Evolutionary conservation across 2,329 filamentous ascomycete species (phyloP), one percentile per base, ranked within the genome.

Genomic region (Fusarium stilboides): DNA sequence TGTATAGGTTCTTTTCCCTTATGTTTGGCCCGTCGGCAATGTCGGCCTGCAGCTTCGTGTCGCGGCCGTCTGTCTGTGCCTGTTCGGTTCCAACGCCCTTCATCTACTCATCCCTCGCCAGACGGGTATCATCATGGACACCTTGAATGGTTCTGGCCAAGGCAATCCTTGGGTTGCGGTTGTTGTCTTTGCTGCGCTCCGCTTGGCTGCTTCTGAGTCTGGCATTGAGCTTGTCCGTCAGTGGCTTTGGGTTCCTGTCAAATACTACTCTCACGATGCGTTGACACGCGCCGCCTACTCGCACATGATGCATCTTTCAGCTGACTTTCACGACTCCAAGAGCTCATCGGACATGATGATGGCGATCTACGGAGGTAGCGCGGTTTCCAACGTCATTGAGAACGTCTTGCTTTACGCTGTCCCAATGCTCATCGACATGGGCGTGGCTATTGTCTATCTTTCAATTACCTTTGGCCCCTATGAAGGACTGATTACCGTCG

Each of bases 91-190:
- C 57, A 93, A 94, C 68, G 87, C 87, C 7, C 82, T 97, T 50
- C 93, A 94, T 71, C 83, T 97, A 15, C 81, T 97, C 42, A 88
- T 94, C 33, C 94, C 94, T n/a, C 87, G 92, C 20, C 92, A 96
- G 75, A 88, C 95, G 33, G 94, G 93, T 68, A 88, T 92, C 60
- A 89, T 97, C 67, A 90, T 93, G 68, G 89, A 96, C 73, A 87
- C 87, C 63, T 81, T 97, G 22, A 84, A 84, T 31, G 82, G 84
- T 10, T 77, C 74, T 36, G 83, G 85, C 42, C 79, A 82, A 43
- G 82, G 78, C 58, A 84, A 81, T 53, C 82, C 84, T 2, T 88
- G 87, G 87, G 66, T 82, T 5, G 83, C 87, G 24, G 85, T 88
- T 4, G 63, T 84, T 20, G 77, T 87, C 19, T 88, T 87, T 62